Base-by-base conservation (phyloP, 768 basidiomycete genomes). In the Termitomyces sp. region DNA sequence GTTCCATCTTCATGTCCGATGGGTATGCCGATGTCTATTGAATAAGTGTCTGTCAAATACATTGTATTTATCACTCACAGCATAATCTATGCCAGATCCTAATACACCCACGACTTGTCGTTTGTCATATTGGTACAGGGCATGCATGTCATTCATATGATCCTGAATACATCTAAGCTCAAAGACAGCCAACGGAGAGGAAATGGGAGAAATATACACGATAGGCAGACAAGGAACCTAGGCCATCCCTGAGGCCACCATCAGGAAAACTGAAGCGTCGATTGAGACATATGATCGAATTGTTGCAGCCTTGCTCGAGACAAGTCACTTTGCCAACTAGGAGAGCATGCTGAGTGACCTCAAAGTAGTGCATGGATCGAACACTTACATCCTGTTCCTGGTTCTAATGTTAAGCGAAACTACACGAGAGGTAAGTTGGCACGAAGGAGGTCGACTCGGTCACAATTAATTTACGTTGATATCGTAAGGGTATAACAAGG, bases 171-270 rank as follows among this genome's bases (percentile, higher is more conserved):
- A 14, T 41, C 55, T 27, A 1, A 6, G 39, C 2, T 24, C 13
- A 39, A 18, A 26, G 16, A 18, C 14, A 47, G 24, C 32, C 0
- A 20, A 31, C 9, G 31, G 26, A 37, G 16, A 37, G 12, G 56
- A 22, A 37, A 5, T n/a, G 48, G 58, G 22, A 31, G 61, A 22
- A 42, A 68, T 74, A 53, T 65, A 81, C 82, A 53, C 75, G 69
- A 65, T 79, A 84, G 1, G 74, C 66, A n/a, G 70, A 68, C 39
- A 84, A 63, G 9, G 76, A 77, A 22, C 81, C 81, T 53, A 82
- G 61, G 22, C 83, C 80, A 24, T 71, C 70, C 18, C 51, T 53
- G 59, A 64, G 66, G 13, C 81, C 79, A n/a, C 78, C 77, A 64
- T 79, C 79, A 4, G 61, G 55, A 2, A 59, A 58, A 31, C 63